phyloP scores from a whole-genome alignment of 225 moss, liverwort and hornwort species.

The Sphagnum tenellum region DNA sequence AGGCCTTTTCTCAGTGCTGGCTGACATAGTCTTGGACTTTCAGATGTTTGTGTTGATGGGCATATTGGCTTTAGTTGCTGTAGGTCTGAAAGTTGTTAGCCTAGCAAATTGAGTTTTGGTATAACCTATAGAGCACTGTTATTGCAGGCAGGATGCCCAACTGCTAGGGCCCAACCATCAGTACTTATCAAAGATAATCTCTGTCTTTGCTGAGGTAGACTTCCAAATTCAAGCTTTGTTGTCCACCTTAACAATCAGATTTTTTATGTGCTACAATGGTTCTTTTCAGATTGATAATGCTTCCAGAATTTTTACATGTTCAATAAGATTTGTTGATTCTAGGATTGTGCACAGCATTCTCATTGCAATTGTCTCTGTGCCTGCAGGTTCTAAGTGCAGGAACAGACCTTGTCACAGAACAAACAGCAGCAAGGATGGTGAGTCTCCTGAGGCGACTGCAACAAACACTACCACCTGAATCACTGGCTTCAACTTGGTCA shows the following conservation, averaged over 20 bases:
- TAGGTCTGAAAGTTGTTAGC: too few species aligned
- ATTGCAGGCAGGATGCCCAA: conserved; percentile 68
- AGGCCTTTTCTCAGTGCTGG: too few species aligned
- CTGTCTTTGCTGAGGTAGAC: conserved; percentile 91
- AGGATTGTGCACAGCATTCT: background rate
- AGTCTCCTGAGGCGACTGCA: conserved; percentile 71
- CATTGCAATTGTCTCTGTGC: background rate
- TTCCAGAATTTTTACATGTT: background rate
- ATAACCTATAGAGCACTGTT: too few species aligned
- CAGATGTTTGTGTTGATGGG: too few species aligned
- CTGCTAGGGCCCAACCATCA: conserved; percentile 85
- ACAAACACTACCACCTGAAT: conserved; percentile 69
- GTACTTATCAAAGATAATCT: conserved; percentile 76
- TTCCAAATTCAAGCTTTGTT: background rate
- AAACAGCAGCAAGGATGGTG: conserved; percentile 73
- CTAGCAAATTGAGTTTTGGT: too few species aligned
- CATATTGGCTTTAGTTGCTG: too few species aligned
- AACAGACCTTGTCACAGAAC: conserved; percentile 64
- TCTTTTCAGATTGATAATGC: too few species aligned
- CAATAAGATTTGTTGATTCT: background rate
- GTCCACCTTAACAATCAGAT: too few species aligned
- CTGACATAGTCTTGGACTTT: too few species aligned
- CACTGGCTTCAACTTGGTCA: conserved; percentile 84
- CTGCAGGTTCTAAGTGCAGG: conserved; percentile 69
- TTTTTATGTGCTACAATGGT: too few species aligned